Evolutionary conservation across 495 filamentous ascomycete genomes (phyloP).

Genomic region (Podospora pseudoanserina): DNA sequence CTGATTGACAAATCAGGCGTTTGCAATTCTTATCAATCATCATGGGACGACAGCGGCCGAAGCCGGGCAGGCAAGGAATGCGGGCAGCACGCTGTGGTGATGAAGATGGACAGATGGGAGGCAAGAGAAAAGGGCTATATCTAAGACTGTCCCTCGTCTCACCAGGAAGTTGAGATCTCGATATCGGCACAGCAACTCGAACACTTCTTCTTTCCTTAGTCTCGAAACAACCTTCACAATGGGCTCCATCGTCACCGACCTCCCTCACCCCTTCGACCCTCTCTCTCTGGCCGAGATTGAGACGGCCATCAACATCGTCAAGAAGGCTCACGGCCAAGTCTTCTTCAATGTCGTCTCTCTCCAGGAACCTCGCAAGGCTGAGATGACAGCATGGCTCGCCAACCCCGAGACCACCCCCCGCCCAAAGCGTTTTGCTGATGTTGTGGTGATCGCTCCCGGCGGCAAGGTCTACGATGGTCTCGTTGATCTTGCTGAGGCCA

Average conservation of each 20-base stretch:
- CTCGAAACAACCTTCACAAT: conserved; percentile 16
- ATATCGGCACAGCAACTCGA: not conserved
- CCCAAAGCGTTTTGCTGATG: conserved; percentile 72
- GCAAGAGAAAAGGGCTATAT: not conserved
- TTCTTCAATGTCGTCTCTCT: conserved; percentile 89
- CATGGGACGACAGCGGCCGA: conserved; percentile 6
- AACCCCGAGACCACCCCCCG: conserved; percentile 57
- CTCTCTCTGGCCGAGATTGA: conserved; percentile 76
- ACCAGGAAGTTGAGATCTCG: not conserved
- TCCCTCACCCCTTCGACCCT: conserved; percentile 77
- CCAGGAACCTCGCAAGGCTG: conserved; percentile 79
- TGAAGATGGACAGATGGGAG: not conserved
- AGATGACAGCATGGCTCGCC: conserved; percentile 80
- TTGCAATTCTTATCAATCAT: conserved; percentile 7
- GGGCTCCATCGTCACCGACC: conserved; percentile 19
- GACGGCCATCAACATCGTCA: conserved; percentile 63
- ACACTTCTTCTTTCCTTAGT: conserved; percentile 9
- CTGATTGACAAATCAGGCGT: conserved; percentile 4
- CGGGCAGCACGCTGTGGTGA: not conserved
- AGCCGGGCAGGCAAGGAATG: not conserved
- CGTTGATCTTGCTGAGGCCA: conserved; percentile 68
- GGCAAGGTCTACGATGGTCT: conserved; percentile 82
- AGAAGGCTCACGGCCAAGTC: conserved; percentile 65
- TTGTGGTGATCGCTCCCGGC: conserved; percentile 78
- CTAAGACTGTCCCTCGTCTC: not conserved